Evolutionary conservation across 1,284 basidiomycete genomes (phyloP).

Genomic region (Sanghuangporus weigelae): DNA sequence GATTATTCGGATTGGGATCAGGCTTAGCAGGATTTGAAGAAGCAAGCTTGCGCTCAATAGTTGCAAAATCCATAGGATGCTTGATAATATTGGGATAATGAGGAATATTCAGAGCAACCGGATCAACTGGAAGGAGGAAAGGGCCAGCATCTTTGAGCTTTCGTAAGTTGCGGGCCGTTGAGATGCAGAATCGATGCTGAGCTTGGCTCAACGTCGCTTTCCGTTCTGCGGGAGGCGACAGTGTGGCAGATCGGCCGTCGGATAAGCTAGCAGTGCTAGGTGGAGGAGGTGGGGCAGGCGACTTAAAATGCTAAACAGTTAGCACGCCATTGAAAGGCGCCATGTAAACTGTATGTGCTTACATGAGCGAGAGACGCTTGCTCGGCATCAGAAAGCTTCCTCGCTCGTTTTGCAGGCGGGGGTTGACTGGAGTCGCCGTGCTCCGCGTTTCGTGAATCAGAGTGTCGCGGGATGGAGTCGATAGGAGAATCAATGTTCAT

Average conservation of each 20-base stretch:
- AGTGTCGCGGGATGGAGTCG: conserved; percentile 9
- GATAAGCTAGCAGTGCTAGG: conserved; percentile 20
- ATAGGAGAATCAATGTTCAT: conserved; percentile 11
- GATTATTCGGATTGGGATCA: conserved; percentile 61
- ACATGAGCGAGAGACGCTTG: conserved; percentile 56
- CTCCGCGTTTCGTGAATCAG: neutral
- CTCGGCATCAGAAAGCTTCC: conserved; percentile 50
- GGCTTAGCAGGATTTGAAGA: conserved; percentile 77
- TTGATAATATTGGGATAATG: conserved; percentile 88
- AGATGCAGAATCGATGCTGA: conserved; percentile 82
- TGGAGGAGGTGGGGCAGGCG: conserved; percentile 62
- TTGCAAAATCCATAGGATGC: conserved; percentile 93
- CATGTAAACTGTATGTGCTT: conserved; percentile 40
- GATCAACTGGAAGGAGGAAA: conserved; percentile 88
- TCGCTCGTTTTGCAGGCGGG: conserved; percentile 64
- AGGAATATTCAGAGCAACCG: conserved; percentile 85
- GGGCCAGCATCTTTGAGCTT: conserved; percentile 80
- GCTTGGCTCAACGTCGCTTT: conserved; percentile 45
- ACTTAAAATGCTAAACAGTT: conserved; percentile 50
- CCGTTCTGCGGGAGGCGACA: conserved; percentile 21
- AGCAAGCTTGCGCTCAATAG: conserved; percentile 83
- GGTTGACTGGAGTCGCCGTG: conserved; percentile 50
- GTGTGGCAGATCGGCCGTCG: conserved; percentile 33
- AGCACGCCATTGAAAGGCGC: conserved; percentile 50
- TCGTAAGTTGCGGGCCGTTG: conserved; percentile 80